A percentile compares a stretch with the other conserved stretches of the same genome.
phyloP scores from a whole-genome alignment of 1,284 basidiomycete genomes.

The Porogramme epimiltina region DNA sequence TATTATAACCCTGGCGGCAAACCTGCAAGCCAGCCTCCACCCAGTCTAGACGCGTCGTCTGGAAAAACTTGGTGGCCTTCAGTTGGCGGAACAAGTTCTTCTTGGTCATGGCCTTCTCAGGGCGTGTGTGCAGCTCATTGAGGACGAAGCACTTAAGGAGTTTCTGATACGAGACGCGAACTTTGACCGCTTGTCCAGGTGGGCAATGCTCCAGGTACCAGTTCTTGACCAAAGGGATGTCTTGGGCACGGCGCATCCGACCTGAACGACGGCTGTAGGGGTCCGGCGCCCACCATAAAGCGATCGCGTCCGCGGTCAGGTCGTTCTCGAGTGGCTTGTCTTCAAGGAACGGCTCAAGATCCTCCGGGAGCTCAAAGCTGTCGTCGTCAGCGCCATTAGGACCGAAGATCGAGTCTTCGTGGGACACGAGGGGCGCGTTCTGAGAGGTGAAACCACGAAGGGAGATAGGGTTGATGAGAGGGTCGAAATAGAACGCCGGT shows the following conservation, averaged over 20 bases:
- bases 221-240: constrained; percentile 94
- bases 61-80: constrained; percentile 99
- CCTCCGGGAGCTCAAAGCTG: constrained; percentile 86
- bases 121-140: constrained; percentile 88
- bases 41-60: constrained; percentile 97
- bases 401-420: constrained; percentile 93
- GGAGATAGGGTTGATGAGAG: constrained; percentile 96
- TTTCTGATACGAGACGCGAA: constrained; percentile 99
- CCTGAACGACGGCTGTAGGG: constrained; percentile 95
- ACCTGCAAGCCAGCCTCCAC: constrained; percentile 99
- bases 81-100: constrained; percentile 96
- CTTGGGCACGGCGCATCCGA: constrained; percentile 91
- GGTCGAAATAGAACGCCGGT: constrained; percentile 99
- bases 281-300: constrained; percentile 98
- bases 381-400: constrained; percentile 84
- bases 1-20: constrained; percentile 98
- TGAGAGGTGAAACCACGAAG: constrained; percentile 83
- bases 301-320: constrained; percentile 94
- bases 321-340: constrained; percentile 87
- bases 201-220: constrained; percentile 99
- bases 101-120: constrained; percentile 97
- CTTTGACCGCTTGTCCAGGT: constrained; percentile 94
- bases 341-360: constrained; percentile 82
- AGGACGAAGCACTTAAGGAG: constrained; percentile 95
- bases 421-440: constrained; percentile 81